phyloP scores from a whole-genome alignment of 2,329 filamentous ascomycete species.

The Diaporthe batatas region DNA sequence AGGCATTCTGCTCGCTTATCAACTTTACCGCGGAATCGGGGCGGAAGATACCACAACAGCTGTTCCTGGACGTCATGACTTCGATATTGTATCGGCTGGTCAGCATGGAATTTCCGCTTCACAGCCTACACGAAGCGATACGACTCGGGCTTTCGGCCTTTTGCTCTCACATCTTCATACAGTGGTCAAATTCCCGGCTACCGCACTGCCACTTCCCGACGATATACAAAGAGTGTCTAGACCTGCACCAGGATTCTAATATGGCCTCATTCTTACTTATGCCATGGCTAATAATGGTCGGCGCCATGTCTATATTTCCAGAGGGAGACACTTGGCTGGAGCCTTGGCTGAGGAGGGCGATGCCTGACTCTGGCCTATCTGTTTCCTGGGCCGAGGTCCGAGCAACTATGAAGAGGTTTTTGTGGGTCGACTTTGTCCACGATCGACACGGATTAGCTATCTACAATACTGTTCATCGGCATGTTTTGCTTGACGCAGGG shows the following conservation, averaged over 20 bases:
- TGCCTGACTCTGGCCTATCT: conserved; percentile 42
- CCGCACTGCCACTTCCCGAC: conserved; percentile 44
- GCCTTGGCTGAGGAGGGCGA: conserved; percentile 44
- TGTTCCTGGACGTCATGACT: conserved; percentile 50
- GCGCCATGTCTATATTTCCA: conserved; percentile 46
- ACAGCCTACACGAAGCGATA: conserved; percentile 52
- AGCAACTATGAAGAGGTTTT: conserved; percentile 2
- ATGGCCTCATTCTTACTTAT: conserved; percentile 42
- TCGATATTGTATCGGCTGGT: conserved; percentile 58
- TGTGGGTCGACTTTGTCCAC: conserved; percentile 40
- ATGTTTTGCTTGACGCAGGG: neutral
- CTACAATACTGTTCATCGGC: neutral
- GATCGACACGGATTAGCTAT: conserved; percentile 6
- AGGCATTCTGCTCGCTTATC: conserved; percentile 46
- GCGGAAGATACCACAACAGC: conserved; percentile 42
- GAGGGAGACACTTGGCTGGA: conserved; percentile 45
- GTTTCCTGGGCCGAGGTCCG: conserved; percentile 42
- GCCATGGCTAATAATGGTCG: conserved; percentile 48
- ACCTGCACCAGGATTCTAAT: neutral
- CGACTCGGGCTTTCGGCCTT: conserved; percentile 57
- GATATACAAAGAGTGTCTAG: conserved; percentile 41
- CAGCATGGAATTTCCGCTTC: conserved; percentile 47
- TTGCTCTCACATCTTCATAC: conserved; percentile 54
- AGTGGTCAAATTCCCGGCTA: conserved; percentile 49
- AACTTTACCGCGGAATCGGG: conserved; percentile 44